These are phyloP conservation scores for Glomus cerebriforme DNA, from an alignment of 192 early-diverging fungal genomes.

Conservation along the genomic window DNA sequence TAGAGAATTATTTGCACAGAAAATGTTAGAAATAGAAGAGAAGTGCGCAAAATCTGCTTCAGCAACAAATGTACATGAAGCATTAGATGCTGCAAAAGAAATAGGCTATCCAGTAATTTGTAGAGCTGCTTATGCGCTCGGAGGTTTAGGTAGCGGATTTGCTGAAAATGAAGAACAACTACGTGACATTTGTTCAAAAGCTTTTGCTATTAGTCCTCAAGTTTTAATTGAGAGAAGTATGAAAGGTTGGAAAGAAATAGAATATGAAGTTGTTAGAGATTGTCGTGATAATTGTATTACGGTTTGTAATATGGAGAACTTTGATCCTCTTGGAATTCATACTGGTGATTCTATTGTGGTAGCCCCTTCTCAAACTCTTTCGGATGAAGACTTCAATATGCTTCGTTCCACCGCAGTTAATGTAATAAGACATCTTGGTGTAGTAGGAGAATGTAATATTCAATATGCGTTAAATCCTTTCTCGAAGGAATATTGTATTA, in stretches of 20 bases:
- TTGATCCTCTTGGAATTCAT: conserved; percentile 97
- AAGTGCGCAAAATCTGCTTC: conserved; percentile 89
- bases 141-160: conserved; percentile 98
- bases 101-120: conserved; percentile 96
- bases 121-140: conserved; percentile 91
- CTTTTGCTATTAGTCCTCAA: conserved; percentile 86
- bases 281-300: conserved; percentile 97
- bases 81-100: conserved; percentile 76
- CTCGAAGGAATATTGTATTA: conserved; percentile 86
- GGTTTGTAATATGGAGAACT: conserved; percentile 99
- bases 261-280: conserved; percentile 99
- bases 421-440: conserved; percentile 93
- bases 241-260: conserved; percentile 99
- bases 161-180: conserved; percentile 77
- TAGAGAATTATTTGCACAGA: conserved; percentile 93
- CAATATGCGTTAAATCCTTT: conserved; percentile 95
- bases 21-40: conserved; percentile 79
- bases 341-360: conserved; percentile 99
- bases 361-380: conserved; percentile 94
- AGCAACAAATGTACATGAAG: conserved; percentile 85
- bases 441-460: conserved; percentile 98
- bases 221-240: conserved; percentile 93
- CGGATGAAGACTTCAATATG: conserved; percentile 96
- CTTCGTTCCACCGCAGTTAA: conserved; percentile 93
- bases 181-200: conserved; percentile 76